Percentiles rank a stretch among this genome's conserved stretches.
Conservation (phyloP, 1,284 basidiomycete genomes). For the Apiotrichum montevideense region DNA sequence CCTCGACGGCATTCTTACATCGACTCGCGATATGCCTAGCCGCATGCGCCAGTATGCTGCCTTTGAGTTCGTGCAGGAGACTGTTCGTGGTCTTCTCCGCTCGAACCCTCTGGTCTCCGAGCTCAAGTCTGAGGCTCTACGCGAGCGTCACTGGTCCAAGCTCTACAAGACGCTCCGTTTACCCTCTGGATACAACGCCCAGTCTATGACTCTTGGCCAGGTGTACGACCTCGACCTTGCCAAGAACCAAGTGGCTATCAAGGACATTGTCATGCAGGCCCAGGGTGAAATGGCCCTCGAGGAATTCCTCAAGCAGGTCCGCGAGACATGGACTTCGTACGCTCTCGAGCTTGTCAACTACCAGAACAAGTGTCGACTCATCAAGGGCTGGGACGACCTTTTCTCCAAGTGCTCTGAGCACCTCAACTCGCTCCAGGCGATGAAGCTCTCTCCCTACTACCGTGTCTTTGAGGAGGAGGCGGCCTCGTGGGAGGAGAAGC, state of each 20-base stretch:
- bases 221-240: conserved; percentile 97
- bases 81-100: conserved; percentile 77
- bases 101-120: conserved; percentile 83
- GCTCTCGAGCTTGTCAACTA: conserved; percentile 95
- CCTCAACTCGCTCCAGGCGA: conserved; percentile 87
- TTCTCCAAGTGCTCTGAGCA: conserved; percentile 97
- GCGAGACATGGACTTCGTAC: conserved; percentile 95
- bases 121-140: conserved; percentile 92
- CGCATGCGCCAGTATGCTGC: conserved; percentile 98
- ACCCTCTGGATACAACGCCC: conserved; percentile 60
- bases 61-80: conserved; percentile 95
- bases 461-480: conserved; percentile 96
- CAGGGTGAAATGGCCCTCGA: conserved; percentile 97
- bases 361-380: conserved; percentile 95
- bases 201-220: conserved; percentile 86
- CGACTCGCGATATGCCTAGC: conserved; percentile 97
- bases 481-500: conserved; percentile 86
- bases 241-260: conserved; percentile 82
- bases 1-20: conserved; percentile 77
- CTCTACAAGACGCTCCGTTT: conserved; percentile 82
- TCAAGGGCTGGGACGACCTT: conserved; percentile 95
- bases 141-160: conserved; percentile 98
- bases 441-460: conserved; percentile 96
- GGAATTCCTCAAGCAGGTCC: conserved; percentile 90
- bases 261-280: conserved; percentile 93